phyloP scores from a whole-genome alignment of 352 stramenopile genomes.

The Phytophthora tubulina region DNA sequence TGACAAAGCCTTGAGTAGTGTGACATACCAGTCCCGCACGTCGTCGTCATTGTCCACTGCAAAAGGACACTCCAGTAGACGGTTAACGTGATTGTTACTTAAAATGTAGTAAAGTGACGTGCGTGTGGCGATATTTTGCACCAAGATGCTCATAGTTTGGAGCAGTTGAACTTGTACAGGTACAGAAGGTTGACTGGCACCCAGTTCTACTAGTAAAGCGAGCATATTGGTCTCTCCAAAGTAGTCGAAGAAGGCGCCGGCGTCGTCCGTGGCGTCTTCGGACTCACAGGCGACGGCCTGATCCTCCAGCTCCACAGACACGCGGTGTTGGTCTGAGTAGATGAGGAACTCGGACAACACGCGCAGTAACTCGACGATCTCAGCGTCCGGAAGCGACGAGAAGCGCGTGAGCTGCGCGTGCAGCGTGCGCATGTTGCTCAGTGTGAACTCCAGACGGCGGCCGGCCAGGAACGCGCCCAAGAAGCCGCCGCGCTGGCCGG shows the following conservation, averaged over 20 bases:
- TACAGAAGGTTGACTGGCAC: constrained; percentile 56
- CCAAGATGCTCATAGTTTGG: constrained; percentile 92
- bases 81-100: constrained; percentile 96
- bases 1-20: constrained; percentile 89
- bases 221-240: constrained; percentile 98
- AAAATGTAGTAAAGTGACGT: constrained; percentile 96
- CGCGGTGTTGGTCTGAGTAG: constrained; percentile 87
- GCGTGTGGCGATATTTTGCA: constrained; percentile 91
- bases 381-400: constrained; percentile 62
- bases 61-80: constrained; percentile 89
- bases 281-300: constrained; percentile 1
- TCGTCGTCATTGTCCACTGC: constrained; percentile 77
- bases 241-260: constrained; percentile 94
- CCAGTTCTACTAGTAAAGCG: constrained; percentile 89
- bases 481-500: constrained; percentile 35
- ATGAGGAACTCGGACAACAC: constrained; percentile 89
- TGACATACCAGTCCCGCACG: constrained; percentile 91
- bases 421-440: constrained; percentile 79
- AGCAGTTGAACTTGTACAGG: constrained; percentile 94
- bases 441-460: constrained; percentile 61
- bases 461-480: constrained; percentile 43
- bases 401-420: constrained; percentile 76
- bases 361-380: constrained; percentile 86
- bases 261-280: constrained; percentile 24
- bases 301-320: constrained; percentile 29